Evolutionary conservation across 495 filamentous ascomycete species (phyloP).

Genomic region (Talaromyces wortmannii): DNA sequence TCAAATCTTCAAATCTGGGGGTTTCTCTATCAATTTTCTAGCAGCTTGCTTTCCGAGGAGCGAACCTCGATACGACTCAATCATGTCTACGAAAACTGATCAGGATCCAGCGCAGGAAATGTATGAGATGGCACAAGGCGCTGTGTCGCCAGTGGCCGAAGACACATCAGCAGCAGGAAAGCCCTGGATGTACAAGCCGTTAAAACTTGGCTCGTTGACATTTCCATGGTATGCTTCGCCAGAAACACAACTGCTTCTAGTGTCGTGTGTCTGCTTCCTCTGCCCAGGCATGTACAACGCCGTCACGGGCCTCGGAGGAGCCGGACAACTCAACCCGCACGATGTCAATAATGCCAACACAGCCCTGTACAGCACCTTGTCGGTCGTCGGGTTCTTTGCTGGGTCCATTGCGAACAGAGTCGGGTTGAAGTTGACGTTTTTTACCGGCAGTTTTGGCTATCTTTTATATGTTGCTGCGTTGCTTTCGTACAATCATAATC

Average conservation of each 20-base stretch:
- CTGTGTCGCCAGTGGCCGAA: constrained; percentile 11
- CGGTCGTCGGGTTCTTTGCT: constrained; percentile 81
- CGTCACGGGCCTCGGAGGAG: constrained; percentile 66
- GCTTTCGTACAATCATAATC: constrained; percentile 74
- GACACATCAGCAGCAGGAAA: constrained; percentile 16
- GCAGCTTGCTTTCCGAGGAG: neutral
- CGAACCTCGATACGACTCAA: neutral
- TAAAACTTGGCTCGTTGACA: constrained; percentile 46
- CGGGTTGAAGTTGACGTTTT: constrained; percentile 65
- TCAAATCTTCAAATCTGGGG: too few relatives aligned
- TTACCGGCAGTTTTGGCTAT: constrained; percentile 81
- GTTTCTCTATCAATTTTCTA: neutral
- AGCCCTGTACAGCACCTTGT: constrained; percentile 76
- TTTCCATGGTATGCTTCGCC: constrained; percentile 72
- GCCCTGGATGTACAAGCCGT: constrained; percentile 64
- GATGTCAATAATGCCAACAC: constrained; percentile 65
- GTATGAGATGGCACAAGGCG: neutral
- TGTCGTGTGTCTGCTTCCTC: constrained; percentile 82
- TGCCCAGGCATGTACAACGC: constrained; percentile 88
- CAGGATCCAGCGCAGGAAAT: neutral
- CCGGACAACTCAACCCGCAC: constrained; percentile 50
- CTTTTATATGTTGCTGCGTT: constrained; percentile 75
- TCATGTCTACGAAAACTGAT: neutral
- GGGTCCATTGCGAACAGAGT: constrained; percentile 72
- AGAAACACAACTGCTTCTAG: constrained; percentile 63